Conservation (phyloP, 2,329 filamentous ascomycete genomes). For the Ceratocystis harringtonii region DNA sequence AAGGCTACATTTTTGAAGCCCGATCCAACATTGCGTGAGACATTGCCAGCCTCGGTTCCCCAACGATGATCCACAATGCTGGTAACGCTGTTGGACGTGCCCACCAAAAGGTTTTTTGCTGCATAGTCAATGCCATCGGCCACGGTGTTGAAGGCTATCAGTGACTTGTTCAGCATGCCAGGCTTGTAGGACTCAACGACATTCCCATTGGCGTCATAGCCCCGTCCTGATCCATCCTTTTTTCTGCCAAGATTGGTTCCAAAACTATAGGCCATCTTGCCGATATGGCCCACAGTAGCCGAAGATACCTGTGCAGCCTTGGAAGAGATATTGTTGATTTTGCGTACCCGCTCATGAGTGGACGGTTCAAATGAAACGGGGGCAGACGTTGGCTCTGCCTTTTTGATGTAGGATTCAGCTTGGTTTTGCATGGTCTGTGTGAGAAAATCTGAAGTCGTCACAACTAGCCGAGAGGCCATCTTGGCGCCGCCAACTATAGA, state of each 20-base stretch:
- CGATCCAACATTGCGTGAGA: slow-evolving; percentile 61
- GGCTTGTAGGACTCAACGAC: slow-evolving; percentile 59
- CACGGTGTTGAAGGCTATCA: slow-evolving; percentile 93
- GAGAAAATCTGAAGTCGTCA: slow-evolving; percentile 70
- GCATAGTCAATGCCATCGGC: slow-evolving; percentile 87
- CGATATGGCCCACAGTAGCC: slow-evolving; percentile 74
- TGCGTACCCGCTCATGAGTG: slow-evolving; percentile 72
- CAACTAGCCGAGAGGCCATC: slow-evolving; percentile 77
- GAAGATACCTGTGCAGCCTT: slow-evolving; percentile 65
- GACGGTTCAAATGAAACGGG: slow-evolving; percentile 78
- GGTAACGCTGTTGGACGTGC: slow-evolving; percentile 62
- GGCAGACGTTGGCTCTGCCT: slow-evolving; percentile 59
- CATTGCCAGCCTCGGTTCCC: slow-evolving; percentile 66
- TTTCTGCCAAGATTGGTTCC: slow-evolving; percentile 54
- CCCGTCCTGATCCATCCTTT: slow-evolving; percentile 39
- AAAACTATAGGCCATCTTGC: slow-evolving; percentile 74
- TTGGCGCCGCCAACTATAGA: slow-evolving; percentile 75
- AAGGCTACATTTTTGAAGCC: slow-evolving; percentile 93
- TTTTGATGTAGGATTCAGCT: slow-evolving; percentile 67
- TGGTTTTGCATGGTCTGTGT: slow-evolving; percentile 62
- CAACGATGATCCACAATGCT: slow-evolving; percentile 82
- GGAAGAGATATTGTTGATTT: slow-evolving; percentile 74
- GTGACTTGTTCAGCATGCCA: slow-evolving; percentile 80
- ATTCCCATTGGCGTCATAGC: slow-evolving; percentile 56
- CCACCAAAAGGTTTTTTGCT: slow-evolving; percentile 60